phyloP scores from a whole-genome alignment of 2,329 filamentous ascomycete species.

The Intubia oerlemansii region DNA sequence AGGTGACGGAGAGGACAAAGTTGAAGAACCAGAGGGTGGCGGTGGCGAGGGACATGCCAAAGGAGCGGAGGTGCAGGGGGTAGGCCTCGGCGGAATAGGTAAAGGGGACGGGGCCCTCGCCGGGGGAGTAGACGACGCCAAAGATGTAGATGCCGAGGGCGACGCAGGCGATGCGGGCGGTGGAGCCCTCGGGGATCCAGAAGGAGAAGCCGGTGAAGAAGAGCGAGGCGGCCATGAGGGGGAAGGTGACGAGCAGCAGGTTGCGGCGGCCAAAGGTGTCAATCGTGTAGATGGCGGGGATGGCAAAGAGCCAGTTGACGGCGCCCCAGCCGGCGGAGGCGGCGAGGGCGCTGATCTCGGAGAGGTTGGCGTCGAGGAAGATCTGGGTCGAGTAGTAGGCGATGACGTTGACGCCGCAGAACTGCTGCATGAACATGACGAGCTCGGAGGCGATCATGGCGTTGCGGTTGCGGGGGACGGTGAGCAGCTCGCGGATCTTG shows the following conservation, averaged over 20 bases:
- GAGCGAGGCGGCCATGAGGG: conserved; percentile 33
- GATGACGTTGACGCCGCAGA: conserved; percentile 20
- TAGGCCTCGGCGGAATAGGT: conserved; percentile 48
- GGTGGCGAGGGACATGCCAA: conserved; percentile 38
- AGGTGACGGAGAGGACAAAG: conserved; percentile 21
- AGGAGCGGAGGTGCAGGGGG: conserved; percentile 37
- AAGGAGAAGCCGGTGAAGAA: conserved; percentile 26
- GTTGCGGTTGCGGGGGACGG: conserved; percentile 38
- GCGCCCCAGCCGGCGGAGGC: conserved; percentile 43
- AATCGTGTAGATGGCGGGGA: conserved; percentile 43
- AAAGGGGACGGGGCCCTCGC: conserved; percentile 41
- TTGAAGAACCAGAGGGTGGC: conserved; percentile 29
- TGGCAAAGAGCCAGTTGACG: conserved; percentile 42
- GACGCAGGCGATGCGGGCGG: conserved; percentile 21
- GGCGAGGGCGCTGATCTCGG: conserved; percentile 26
- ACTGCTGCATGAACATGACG: conserved; percentile 48
- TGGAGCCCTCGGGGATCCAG: conserved; percentile 17
- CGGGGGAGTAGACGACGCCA: conserved; percentile 30
- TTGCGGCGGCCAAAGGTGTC: conserved; percentile 46
- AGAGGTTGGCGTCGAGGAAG: conserved; percentile 32
- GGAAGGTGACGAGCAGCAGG: conserved; percentile 41
- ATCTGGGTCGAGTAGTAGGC: conserved; percentile 41
- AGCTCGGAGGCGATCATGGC: conserved; percentile 37
- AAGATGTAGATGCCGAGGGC: conserved; percentile 28
- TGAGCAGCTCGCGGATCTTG: conserved; percentile 34